Conservation (phyloP, 1,284 basidiomycete genomes). For the Irpex rosettiformis region DNA sequence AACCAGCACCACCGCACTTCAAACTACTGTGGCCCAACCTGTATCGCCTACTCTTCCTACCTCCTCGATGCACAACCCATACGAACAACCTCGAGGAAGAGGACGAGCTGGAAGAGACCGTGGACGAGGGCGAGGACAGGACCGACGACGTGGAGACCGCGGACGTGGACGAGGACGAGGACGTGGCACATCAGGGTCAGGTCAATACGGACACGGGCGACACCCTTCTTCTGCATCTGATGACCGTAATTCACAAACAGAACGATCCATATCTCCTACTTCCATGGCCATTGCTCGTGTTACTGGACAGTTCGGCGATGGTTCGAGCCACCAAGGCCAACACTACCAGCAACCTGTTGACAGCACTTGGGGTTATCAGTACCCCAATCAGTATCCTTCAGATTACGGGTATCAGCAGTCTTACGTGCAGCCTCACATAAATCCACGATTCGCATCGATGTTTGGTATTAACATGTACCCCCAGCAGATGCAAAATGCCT, state of each 20-base stretch:
- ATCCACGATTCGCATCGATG: constrained; percentile 63
- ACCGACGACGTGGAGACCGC: constrained; percentile 29
- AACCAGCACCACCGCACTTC: neutral
- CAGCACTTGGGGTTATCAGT: constrained; percentile 21
- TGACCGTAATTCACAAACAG: constrained; percentile 29
- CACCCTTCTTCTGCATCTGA: constrained; percentile 13
- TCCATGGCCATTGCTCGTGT: constrained; percentile 45
- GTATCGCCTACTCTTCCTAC: neutral
- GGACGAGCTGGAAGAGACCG: constrained; percentile 24
- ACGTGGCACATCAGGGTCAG: constrained; percentile 24
- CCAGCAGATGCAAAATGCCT: neutral
- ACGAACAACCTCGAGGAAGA: constrained; percentile 19
- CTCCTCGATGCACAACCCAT: neutral
- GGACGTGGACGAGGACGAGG: constrained; percentile 32
- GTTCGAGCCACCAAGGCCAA: constrained; percentile 10
- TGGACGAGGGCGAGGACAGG: constrained; percentile 26
- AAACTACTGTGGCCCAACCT: neutral
- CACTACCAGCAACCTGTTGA: constrained; percentile 14
- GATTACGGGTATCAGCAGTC: constrained; percentile 31
- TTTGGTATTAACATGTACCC: constrained; percentile 42
- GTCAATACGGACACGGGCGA: constrained; percentile 11
- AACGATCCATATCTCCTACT: constrained; percentile 40
- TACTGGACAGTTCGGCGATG: constrained; percentile 38
- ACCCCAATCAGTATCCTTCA: constrained; percentile 21
- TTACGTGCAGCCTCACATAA: constrained; percentile 76